A percentile compares a stretch with the other conserved stretches of the same genome.
Evolutionary conservation across 2,329 filamentous ascomycete genomes (phyloP).

Genomic region (Fonsecaea nubica): DNA sequence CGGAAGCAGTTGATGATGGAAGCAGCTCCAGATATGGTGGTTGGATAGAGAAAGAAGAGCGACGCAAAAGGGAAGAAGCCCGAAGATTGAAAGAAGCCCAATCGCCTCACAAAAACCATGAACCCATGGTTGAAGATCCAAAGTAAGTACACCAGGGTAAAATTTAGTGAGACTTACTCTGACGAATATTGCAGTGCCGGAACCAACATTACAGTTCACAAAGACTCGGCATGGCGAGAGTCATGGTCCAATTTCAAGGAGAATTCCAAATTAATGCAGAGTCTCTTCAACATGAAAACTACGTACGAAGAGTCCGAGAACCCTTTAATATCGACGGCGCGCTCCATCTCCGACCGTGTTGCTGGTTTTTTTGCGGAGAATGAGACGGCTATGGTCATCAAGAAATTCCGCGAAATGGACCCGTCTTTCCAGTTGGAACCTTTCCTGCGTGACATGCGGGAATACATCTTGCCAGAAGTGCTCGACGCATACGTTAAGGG

Average conservation of each 20-base stretch:
- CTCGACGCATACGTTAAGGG: conserved; percentile 98
- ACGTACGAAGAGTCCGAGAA: conserved; percentile 97
- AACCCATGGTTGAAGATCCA: conserved; percentile 80
- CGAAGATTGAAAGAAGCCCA: conserved; percentile 69
- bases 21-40: conserved; percentile 95
- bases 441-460: conserved; percentile 92
- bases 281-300: conserved; percentile 82
- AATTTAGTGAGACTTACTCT: background rate
- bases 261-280: conserved; percentile 84
- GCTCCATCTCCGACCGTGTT: conserved; percentile 90
- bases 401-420: conserved; percentile 96
- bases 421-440: conserved; percentile 93
- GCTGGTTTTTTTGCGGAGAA: conserved; percentile 98
- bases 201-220: conserved; percentile 92
- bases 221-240: conserved; percentile 96
- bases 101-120: conserved; percentile 58
- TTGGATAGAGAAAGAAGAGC: conserved; percentile 96
- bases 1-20: conserved; percentile 95
- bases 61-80: conserved; percentile 76
- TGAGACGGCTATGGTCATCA: conserved; percentile 96
- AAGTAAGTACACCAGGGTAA: conserved; percentile 66
- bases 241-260: conserved; percentile 97
- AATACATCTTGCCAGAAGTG: conserved; percentile 97
- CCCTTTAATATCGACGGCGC: conserved; percentile 87
- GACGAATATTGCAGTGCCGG: conserved; percentile 70